phyloP scores from a whole-genome alignment of 768 basidiomycete genomes.

The Tulasnella sp. region DNA sequence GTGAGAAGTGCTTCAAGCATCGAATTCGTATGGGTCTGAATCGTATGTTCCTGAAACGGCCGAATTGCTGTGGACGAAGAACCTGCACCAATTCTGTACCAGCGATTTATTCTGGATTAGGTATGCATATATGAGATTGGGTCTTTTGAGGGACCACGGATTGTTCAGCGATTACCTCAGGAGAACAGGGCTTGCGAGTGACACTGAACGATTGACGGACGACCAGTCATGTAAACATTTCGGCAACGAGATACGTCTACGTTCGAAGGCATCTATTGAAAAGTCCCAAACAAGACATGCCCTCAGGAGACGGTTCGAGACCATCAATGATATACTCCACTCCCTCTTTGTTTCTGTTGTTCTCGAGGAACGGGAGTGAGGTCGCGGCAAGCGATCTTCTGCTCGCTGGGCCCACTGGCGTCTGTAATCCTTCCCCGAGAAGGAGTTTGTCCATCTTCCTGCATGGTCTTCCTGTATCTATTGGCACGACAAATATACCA shows the following conservation, averaged over 20 bases:
- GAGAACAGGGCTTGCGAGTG: not conserved
- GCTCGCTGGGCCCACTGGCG: not conserved
- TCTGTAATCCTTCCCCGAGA: not conserved
- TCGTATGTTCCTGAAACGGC: not conserved
- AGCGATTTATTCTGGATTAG: not conserved
- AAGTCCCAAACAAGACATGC: slow-evolving; percentile 2
- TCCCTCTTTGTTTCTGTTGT: not conserved
- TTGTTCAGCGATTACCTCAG: not conserved
- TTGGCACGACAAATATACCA: not conserved
- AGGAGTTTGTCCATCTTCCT: not conserved
- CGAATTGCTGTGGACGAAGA: not conserved
- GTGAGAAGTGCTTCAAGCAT: not conserved
- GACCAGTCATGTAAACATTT: not conserved
- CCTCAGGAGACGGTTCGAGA: not conserved
- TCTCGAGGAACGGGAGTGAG: slow-evolving; percentile 11
- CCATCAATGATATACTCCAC: not conserved
- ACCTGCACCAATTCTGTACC: not conserved
- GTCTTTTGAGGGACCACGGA: not conserved
- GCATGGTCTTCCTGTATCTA: not conserved
- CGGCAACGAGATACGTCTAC: not conserved
- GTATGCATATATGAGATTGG: not conserved
- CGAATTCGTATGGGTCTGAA: not conserved
- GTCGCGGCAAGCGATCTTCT: slow-evolving; percentile 2
- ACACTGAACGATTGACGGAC: not conserved
- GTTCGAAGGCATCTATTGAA: not conserved